A percentile compares a stretch with the other conserved stretches of the same genome.
Evolutionary conservation across 352 stramenopile species (phyloP).

Genomic region (Pythium oligandrum): DNA sequence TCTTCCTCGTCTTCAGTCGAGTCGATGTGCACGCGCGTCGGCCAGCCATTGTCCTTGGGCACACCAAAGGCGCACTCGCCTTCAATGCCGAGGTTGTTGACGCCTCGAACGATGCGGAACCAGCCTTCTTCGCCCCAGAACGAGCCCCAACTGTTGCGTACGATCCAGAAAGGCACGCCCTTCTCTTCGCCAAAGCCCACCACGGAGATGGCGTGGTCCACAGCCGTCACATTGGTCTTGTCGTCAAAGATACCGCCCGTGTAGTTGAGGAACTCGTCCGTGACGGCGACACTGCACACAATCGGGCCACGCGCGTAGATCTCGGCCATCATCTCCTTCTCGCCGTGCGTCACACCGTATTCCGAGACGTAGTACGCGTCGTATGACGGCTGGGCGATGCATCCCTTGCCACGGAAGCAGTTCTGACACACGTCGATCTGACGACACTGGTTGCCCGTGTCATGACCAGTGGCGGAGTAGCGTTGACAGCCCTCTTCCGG

Average conservation of each 20-base stretch:
- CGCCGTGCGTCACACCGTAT: conserved; percentile 89
- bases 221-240: conserved; percentile 70
- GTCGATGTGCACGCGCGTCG: conserved; percentile 33
- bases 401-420: conserved; percentile 78
- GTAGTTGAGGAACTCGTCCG: conserved; percentile 88
- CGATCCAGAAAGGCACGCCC: conserved; percentile 91
- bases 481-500: conserved; percentile 94
- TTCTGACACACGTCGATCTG: conserved; percentile 91
- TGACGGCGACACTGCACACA: conserved; percentile 91
- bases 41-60: conserved; percentile 75
- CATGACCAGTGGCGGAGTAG: conserved; percentile 90
- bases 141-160: conserved; percentile 94
- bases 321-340: conserved; percentile 95
- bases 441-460: conserved; percentile 86
- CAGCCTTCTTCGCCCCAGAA: conserved; percentile 96
- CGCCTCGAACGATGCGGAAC: conserved; percentile 89
- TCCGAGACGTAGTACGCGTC: conserved; percentile 95
- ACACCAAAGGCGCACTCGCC: conserved; percentile 91
- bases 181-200: conserved; percentile 93
- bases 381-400: conserved; percentile 88
- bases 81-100: conserved; percentile 94
- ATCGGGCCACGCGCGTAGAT: conserved; percentile 95
- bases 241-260: conserved; percentile 91
- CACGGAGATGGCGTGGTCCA: conserved; percentile 94
- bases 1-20: conserved; percentile 13